phyloP scores from a whole-genome alignment of 225 moss, liverwort and hornwort species.

The Neckera pumila region DNA sequence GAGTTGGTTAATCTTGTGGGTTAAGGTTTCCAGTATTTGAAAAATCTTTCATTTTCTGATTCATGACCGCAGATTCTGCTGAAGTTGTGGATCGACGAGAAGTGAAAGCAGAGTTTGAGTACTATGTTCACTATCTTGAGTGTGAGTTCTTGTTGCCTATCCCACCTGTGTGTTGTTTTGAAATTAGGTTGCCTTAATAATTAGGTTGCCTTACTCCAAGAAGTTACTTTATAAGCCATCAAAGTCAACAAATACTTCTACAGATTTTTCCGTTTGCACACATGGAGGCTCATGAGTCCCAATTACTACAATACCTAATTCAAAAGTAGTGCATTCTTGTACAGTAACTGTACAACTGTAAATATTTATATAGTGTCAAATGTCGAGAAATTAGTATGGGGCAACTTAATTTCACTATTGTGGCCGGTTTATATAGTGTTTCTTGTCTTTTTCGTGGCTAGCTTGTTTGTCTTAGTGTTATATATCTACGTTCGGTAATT shows the following conservation, averaged over 20 bases:
- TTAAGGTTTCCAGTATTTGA: background rate
- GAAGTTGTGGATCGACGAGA: slow-evolving; percentile 87
- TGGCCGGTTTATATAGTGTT: background rate
- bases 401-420: background rate
- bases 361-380: background rate
- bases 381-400: background rate
- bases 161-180: background rate
- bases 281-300: background rate
- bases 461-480: background rate
- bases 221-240: background rate
- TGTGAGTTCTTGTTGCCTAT: slow-evolving; percentile 48
- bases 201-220: background rate
- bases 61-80: slow-evolving; percentile 68
- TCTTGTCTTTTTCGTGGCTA: background rate
- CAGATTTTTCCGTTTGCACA: background rate
- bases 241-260: background rate
- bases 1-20: background rate
- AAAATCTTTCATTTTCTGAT: background rate
- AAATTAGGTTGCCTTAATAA: background rate
- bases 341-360: background rate
- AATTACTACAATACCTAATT: background rate
- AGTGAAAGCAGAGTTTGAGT: slow-evolving; percentile 65
- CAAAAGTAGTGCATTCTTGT: background rate
- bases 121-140: slow-evolving; percentile 90
- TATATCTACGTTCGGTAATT: background rate